Evolutionary conservation across 1,284 basidiomycete genomes (phyloP).

Genomic region (Leccinum cinnamomeum): DNA sequence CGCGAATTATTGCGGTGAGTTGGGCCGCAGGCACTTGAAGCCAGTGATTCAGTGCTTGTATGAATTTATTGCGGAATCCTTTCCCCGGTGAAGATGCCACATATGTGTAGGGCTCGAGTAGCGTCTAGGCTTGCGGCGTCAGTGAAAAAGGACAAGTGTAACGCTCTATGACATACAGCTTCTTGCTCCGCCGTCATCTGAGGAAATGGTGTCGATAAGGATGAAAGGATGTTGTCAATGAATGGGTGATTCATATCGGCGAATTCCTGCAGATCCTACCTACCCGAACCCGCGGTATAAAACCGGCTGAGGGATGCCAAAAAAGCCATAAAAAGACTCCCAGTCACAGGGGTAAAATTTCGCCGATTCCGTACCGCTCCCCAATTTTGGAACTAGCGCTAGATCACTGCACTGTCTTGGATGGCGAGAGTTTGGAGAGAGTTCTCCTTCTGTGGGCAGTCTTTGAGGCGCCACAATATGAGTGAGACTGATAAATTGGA

Average conservation of each 20-base stretch:
- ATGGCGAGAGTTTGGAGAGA: constrained; percentile 1
- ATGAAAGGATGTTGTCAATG: constrained; percentile 26
- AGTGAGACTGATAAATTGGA: constrained; percentile 10
- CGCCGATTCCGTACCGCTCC: background rate
- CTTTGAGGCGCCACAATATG: constrained; percentile 6
- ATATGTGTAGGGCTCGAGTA: constrained; percentile 91
- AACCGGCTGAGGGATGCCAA: constrained; percentile 1
- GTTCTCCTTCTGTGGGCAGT: constrained; percentile 1
- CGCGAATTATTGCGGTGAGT: constrained; percentile 69
- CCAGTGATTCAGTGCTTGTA: constrained; percentile 94
- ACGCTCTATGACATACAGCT: constrained; percentile 14
- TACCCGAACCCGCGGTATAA: constrained; percentile 14
- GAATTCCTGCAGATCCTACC: background rate
- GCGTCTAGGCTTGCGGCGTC: constrained; percentile 34
- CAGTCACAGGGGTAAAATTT: background rate
- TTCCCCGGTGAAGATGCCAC: constrained; percentile 90
- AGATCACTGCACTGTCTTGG: constrained; percentile 3
- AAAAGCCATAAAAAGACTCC: constrained; percentile 1
- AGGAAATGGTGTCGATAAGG: constrained; percentile 15
- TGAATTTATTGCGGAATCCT: constrained; percentile 86
- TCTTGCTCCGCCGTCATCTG: constrained; percentile 21
- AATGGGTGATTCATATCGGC: constrained; percentile 24
- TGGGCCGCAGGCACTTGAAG: constrained; percentile 76
- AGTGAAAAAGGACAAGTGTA: background rate
- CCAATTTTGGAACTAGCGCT: constrained; percentile 6